These are phyloP conservation scores for Trypanosoma rangeli DNA, from an alignment of 208 protist genomes.

Conservation along the genomic window DNA sequence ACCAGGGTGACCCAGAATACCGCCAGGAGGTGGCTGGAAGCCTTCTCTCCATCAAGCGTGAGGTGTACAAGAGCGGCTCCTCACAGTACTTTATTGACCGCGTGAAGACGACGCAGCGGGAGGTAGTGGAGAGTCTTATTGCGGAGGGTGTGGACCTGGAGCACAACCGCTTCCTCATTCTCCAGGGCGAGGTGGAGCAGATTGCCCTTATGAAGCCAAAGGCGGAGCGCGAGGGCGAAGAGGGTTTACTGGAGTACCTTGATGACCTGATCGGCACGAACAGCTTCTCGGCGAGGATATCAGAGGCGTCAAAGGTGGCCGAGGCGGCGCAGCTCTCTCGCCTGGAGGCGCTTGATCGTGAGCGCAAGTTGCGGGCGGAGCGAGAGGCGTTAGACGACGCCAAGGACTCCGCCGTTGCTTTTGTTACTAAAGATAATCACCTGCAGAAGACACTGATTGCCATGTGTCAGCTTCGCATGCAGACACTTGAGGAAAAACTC, in stretches of 20 bases:
- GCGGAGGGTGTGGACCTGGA: conserved; percentile 98
- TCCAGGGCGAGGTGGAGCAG: conserved; percentile 99
- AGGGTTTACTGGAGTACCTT: conserved; percentile 99
- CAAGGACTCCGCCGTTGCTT: conserved; percentile 94
- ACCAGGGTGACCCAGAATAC: conserved; percentile 57
- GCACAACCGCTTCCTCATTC: conserved; percentile 99
- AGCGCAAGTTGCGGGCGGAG: conserved; percentile 95
- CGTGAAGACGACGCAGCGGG: conserved; percentile 60
- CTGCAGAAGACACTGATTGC: conserved; percentile 89
- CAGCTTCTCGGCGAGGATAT: conserved; percentile 92
- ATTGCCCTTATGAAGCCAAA: conserved; percentile 99
- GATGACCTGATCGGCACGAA: conserved; percentile 99
- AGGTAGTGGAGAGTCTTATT: conserved; percentile 92
- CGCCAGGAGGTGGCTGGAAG: conserved; percentile 89
- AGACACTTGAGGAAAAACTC: conserved; percentile 71
- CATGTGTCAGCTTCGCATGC: conserved; percentile 90
- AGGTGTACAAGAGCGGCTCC: conserved; percentile 85
- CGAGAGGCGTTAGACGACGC: conserved; percentile 91
- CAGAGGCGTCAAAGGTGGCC: conserved; percentile 65
- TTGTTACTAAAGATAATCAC: conserved; percentile 93
- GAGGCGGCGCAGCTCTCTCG: conserved; percentile 94
- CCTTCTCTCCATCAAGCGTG: conserved; percentile 94
- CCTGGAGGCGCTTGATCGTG: conserved; percentile 89
- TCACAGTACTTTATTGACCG: conserved; percentile 96
- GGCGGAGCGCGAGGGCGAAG: conserved; percentile 93